These are phyloP conservation scores for Apiotrichum domesticum DNA, from an alignment of 1,284 basidiomycete species.

Conservation along the genomic window DNA sequence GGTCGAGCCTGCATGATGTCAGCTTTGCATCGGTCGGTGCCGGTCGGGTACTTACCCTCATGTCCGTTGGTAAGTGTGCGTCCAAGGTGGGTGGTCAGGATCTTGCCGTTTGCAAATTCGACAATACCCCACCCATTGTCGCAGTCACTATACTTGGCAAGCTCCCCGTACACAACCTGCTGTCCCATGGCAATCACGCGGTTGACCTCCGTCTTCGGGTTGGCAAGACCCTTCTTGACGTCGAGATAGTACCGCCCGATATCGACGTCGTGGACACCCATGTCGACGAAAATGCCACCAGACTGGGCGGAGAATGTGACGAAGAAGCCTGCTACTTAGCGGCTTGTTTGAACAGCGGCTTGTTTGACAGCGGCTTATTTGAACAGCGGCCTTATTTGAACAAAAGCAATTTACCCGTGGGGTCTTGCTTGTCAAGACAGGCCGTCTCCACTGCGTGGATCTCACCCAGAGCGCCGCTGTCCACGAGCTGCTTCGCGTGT, in stretches of 20 bases:
- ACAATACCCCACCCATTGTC: constrained; percentile 30
- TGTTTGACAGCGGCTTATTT: too few species aligned
- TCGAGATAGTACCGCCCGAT: constrained; percentile 23
- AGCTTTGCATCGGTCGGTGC: too few species aligned
- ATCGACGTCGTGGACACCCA: constrained; percentile 38
- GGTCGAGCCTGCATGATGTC: constrained; percentile 8
- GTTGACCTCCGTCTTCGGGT: constrained; percentile 18
- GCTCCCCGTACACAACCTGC: constrained; percentile 28
- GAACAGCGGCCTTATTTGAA: too few species aligned
- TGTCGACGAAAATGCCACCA: constrained; percentile 35
- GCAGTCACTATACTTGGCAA: constrained; percentile 22
- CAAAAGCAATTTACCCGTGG: constrained; percentile 5
- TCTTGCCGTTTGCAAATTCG: constrained; percentile 21
- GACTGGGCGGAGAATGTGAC: constrained; percentile 25
- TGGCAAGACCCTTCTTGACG: not conserved
- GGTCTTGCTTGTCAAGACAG: constrained; percentile 31
- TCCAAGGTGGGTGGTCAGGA: constrained; percentile 21
- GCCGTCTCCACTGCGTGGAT: constrained; percentile 25
- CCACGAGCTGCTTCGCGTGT: constrained; percentile 19
- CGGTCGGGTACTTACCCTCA: constrained; percentile 6
- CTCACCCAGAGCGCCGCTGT: constrained; percentile 21
- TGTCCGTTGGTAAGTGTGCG: constrained; percentile 30
- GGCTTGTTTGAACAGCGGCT: too few species aligned
- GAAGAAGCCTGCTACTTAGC: constrained; percentile 24
- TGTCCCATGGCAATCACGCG: constrained; percentile 25